phyloP scores from a whole-genome alignment of 495 filamentous ascomycete species.

The Hypoxylon subgilvum region DNA sequence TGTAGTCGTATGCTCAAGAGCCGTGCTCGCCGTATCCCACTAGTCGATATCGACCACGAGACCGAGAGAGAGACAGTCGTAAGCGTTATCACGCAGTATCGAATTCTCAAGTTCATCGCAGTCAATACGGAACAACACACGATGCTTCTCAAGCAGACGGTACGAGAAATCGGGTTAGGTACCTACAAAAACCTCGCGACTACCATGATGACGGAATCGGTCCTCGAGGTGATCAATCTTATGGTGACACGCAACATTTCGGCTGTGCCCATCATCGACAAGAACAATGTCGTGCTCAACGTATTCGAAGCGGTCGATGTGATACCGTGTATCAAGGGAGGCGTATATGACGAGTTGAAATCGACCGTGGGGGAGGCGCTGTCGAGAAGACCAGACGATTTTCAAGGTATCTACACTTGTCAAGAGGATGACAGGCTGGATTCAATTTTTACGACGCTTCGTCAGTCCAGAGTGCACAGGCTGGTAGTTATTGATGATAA shows the following conservation, averaged over 20 bases:
- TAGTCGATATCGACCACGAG: conserved; percentile 94
- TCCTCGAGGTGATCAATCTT: conserved; percentile 94
- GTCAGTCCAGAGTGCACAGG: conserved; percentile 90
- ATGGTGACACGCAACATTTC: conserved; percentile 93
- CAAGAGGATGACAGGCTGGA: conserved; percentile 88
- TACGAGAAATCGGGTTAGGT: conserved; percentile 84
- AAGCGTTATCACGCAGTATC: conserved; percentile 95
- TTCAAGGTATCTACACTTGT: conserved; percentile 96
- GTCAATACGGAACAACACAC: conserved; percentile 92
- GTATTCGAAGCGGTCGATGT: conserved; percentile 98
- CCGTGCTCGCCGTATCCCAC: conserved; percentile 87
- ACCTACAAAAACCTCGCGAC: conserved; percentile 82
- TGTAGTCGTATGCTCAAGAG: conserved; percentile 94
- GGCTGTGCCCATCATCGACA: conserved; percentile 90
- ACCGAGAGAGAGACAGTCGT: conserved; percentile 91
- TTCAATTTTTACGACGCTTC: conserved; percentile 95
- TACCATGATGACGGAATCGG: conserved; percentile 87
- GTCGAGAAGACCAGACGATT: conserved; percentile 86
- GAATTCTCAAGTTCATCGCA: conserved; percentile 97
- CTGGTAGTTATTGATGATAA: conserved; percentile 91
- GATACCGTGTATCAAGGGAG: conserved; percentile 92
- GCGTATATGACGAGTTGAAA: conserved; percentile 86
- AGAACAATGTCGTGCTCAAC: conserved; percentile 82
- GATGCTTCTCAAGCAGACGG: conserved; percentile 82
- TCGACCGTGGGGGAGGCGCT: conserved; percentile 89